Evolutionary conservation across 768 basidiomycete genomes (phyloP), one percentile per base, ranked within the genome.

Genomic region (Pisolithus orientalis): DNA sequence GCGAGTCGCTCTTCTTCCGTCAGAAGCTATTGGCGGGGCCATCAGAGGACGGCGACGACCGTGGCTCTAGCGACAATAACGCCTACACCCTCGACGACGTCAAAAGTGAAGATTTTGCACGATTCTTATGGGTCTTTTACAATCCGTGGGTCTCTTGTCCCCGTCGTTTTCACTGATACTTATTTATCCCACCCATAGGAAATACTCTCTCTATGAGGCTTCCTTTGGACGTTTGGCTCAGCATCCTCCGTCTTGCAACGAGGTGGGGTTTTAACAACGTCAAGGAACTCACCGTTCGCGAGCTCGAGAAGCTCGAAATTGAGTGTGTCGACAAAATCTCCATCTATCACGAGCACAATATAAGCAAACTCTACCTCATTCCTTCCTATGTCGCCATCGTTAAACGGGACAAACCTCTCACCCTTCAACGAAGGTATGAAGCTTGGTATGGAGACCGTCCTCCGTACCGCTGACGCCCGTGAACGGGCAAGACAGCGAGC

Each of bases 121-220:
- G 75, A 0, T 78, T 85, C 44, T 63, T 83, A 0, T 84, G 78
- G 79, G 74, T 84, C 0, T 82, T 85, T 46, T 85, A 85, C 48
- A 82, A 83, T 49, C 70, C 74, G 84, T 84, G 54, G 50, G 80
- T 70, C n/a, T 6, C 17, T 47, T 10, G 9, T 50, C 2, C 9
- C 32, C 24, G 28, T 6, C 31, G 37, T 28, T n/a, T 34, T 21
- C 16, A 47, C 32, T 11, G 14, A 3, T 31, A 28, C 27, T 14
- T 31, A 28, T 7, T 37, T n/a, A 47, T 21, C 14, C 51, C 34
- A 17, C 45, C 32, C 40, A 27, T 53, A 72, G 70, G 4, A 66
- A 62, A 65, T 70, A 72, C 54, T 73, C 70, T 0, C 43, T 67
- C 1, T 75, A 75, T 42, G 65, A 72, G 3, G 74, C 73, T 2